phyloP scores from a whole-genome alignment of 129 eudicot species.

The Silybum marianum region DNA sequence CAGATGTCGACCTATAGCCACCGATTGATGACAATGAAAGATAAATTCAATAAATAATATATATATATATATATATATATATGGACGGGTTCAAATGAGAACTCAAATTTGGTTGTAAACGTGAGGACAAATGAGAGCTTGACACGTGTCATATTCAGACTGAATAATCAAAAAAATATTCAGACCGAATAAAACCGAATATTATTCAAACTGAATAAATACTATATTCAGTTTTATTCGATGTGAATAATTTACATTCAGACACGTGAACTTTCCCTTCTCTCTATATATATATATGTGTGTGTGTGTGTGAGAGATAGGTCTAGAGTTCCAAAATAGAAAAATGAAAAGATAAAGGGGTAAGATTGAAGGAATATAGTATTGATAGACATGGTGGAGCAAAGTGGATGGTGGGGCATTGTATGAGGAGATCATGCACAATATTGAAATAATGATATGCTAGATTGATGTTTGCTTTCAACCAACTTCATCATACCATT shows the following conservation, averaged over 20 bases:
- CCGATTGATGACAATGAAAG: neutral
- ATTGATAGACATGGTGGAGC: constrained; percentile 26
- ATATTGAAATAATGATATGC: constrained; percentile 25
- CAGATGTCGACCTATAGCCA: neutral
- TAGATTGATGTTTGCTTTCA: constrained; percentile 36
- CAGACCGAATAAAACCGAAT: no score
- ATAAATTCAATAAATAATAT: neutral
- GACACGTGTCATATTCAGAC: no score
- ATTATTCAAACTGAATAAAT: no score
- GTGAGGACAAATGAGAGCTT: no score
- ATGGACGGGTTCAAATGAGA: no score
- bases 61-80: neutral
- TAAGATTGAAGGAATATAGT: constrained; percentile 12
- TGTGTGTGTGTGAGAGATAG: neutral
- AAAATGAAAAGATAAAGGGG: neutral
- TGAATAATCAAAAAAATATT: no score
- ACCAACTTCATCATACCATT: constrained; percentile 31
- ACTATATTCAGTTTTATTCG: no score
- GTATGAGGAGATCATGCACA: constrained; percentile 28
- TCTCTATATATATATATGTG: no score
- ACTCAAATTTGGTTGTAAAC: no score
- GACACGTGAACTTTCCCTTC: no score
- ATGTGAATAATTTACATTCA: no score
- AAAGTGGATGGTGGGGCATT: constrained; percentile 33
- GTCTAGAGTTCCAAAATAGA: neutral